Percentiles rank a stretch among this genome's conserved stretches.
These are phyloP conservation scores for Komagataella kurtzmanii DNA, from an alignment of 805 yeast species.

Conservation along the genomic window DNA sequence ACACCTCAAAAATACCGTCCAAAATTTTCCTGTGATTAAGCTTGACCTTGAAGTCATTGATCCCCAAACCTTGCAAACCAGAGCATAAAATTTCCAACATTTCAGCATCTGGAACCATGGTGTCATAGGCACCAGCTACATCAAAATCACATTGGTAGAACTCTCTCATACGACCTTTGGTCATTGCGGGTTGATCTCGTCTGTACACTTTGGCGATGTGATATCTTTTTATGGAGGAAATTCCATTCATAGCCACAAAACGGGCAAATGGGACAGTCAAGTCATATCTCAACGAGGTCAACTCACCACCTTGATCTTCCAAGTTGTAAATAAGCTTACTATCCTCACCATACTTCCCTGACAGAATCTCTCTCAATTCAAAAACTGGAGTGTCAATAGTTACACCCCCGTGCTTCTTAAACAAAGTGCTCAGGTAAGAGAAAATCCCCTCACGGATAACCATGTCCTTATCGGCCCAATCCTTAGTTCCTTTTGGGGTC, in stretches of 20 bases:
- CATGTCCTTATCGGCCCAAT: constrained; percentile 98
- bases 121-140: constrained; percentile 84
- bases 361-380: constrained; percentile 85
- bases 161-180: constrained; percentile 99
- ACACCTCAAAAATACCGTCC: constrained; percentile 89
- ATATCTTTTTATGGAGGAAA: constrained; percentile 80
- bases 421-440: constrained; percentile 52
- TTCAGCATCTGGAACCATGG: constrained; percentile 96
- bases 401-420: constrained; percentile 95
- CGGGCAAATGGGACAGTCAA: constrained; percentile 98
- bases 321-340: constrained; percentile 90
- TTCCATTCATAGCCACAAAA: constrained; percentile 90
- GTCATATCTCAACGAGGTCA: constrained; percentile 90
- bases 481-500: constrained; percentile 95
- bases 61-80: constrained; percentile 75
- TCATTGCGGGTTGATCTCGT: constrained; percentile 99
- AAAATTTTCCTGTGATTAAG: constrained; percentile 90
- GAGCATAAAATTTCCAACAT: constrained; percentile 68
- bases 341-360: constrained; percentile 98
- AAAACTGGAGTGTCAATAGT: constrained; percentile 98
- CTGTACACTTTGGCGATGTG: constrained; percentile 98
- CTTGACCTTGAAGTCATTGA: constrained; percentile 81
- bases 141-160: constrained; percentile 98
- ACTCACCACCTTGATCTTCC: constrained; percentile 98
- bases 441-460: constrained; percentile 84